Evolutionary conservation across 306 rosid species (phyloP), one percentile per base, ranked within the genome.

Genomic region (Pterocarpus macrocarpus): DNA sequence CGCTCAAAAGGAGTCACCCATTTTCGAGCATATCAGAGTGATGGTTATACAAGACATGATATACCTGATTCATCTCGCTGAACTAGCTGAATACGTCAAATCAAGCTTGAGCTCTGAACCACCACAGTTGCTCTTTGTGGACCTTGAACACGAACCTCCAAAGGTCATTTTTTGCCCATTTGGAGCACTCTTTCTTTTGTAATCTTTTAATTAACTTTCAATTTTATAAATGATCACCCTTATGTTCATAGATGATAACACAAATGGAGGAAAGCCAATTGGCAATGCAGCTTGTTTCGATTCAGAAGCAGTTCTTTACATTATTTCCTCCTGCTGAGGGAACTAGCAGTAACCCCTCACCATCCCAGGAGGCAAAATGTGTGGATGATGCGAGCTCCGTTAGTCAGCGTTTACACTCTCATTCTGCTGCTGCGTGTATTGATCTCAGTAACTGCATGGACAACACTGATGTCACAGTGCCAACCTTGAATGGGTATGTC

Each of bases 21-120:
- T 82, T 80, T 91, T 90, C 80, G 79, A 89, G 86, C 82, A 86
- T 75, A 58, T 94, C n/a, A 90, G 85, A 77, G 79, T 92, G 44
- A 90, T 94, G 97, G 79, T 92, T 79, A 91, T 94, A 73, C 97
- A 90, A 56, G 97, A 92, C n/a, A 94, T 94, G 98, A 88, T 94
- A 62, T 94, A 94, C 90, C 76, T 94, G 75, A 69, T 91, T 39
- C 94, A 94, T 65, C 32, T 83, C 1, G 83, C 73, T 39, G 96
- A 83, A 66, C 79, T 94, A 11, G 83, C 87, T 36, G 83, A 87
- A 30, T 80, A 85, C 81, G 85, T 86, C 55, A 71, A 71, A 16
- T 89, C 89, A 49, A 86, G 84, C 80, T 80, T 94, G 73, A 75
- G 81, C 82, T 85, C 90, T n/a, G 85, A 88, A 75, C 22, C 14